Evolutionary conservation across 1,284 basidiomycete genomes (phyloP), one percentile per base, ranked within the genome.

Genomic region (Papiliotrema flavescens): DNA sequence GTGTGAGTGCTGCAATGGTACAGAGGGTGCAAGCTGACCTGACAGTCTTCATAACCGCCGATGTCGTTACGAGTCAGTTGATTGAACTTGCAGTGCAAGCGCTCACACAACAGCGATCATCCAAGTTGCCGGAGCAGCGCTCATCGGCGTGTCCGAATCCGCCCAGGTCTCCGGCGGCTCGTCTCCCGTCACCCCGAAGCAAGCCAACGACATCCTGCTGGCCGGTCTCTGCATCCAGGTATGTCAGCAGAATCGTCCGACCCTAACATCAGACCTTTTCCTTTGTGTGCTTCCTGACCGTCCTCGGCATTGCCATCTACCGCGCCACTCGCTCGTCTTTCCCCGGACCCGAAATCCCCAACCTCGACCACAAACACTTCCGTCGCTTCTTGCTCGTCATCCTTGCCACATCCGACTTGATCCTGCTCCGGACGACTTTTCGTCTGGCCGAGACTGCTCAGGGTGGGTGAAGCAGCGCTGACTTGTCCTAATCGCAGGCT

Each of bases 391-490:
- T 74, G n/a, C 60, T 51, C 49, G 45, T 65, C 36, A 60, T 73
- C 34, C 47, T 76, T 8, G 51, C 56, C 23, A 67, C 74, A 3
- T 64, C 69, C 2, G 42, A 66, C 1, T 59, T 77, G 43, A 64
- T 78, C 47, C 66, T 75, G 24, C 58, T 76, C 2, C 64, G 77
- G 7, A 79, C 77, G 1, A 57, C 73, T 1, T 79, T 72, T 60
- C 68, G 78, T 45, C 64, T 79, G 19, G 76, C 76, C 14, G 78
- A 78, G 56, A 76, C 76, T 20, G 76, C 70, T 13, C 68, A 77
- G 55, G 75, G 73, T 70, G 51, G 51, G 67, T 63, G 23, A 45
- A 8, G 20, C 28, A 46, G 7, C 42, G 22, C 2, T 15, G 15
- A 26, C 19, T 20, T 17, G 15, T 20, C 40, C 36, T 22, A 40